Conservation (phyloP, 148 eudicot species). For the Gaultheria prostrata region DNA sequence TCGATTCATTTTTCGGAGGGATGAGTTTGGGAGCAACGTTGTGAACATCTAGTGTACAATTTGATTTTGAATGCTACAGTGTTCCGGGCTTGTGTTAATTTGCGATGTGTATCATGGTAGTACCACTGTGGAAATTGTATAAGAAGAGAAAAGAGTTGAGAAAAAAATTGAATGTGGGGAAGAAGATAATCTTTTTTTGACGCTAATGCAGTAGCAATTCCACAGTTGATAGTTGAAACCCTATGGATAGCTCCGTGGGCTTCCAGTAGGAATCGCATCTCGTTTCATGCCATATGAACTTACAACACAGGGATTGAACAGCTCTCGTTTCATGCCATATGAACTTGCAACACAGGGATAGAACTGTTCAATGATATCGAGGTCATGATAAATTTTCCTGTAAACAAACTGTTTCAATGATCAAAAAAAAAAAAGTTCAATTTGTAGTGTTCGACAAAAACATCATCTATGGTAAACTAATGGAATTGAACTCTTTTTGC, state of each 20-base stretch:
- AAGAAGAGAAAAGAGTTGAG: background rate
- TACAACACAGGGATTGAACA: no score
- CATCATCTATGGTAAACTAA: background rate
- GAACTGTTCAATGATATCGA: no score
- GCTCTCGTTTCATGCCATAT: background rate
- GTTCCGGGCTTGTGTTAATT: background rate
- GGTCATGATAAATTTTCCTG: background rate
- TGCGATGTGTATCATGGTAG: background rate
- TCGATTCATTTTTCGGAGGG: background rate
- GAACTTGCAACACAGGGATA: no score
- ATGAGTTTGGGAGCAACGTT: background rate
- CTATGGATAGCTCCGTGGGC: background rate
- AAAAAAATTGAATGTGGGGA: background rate
- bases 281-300: background rate
- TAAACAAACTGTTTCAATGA: no score
- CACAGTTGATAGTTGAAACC: background rate
- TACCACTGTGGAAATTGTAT: background rate
- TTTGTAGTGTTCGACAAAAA: background rate
- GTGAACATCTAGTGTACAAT: constrained; percentile 8
- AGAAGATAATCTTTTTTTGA: background rate
- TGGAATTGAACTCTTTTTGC: no score
- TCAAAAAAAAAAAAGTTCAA: no score
- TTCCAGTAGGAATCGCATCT: background rate
- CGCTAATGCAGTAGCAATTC: background rate
- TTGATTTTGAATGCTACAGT: background rate